Evolutionary conservation across 441 rosid genomes (phyloP), one percentile per base, ranked within the genome.

Genomic region (Adansonia madagascariensis): DNA sequence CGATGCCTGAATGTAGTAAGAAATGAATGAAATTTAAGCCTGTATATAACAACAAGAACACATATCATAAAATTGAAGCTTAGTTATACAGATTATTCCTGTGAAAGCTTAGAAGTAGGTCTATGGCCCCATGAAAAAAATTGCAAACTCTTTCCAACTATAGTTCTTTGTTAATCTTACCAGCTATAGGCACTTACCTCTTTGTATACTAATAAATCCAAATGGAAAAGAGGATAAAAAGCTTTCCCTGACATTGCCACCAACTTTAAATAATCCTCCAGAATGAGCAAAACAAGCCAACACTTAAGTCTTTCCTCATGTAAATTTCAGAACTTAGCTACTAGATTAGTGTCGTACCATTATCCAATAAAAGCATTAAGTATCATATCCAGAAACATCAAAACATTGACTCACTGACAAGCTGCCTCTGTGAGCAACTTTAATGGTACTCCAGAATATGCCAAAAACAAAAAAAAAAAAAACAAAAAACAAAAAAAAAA

Each of bases 1-100:
- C 81, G 73, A 68, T 74, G 14, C 91, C 93, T 87, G 76, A 62
- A 78, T 50, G 71, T 53, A 79, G 53, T 59, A 41, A 43, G 53
- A 75, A 63, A 68, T 3, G 65, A 0, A 3, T 67, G 44, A 62
- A 71, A 52, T 53, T 74, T 49, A 76, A 59, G 74, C 35, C 39
- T 10, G 49, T 15, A 71, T 1, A 52, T 35, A 80, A 53, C 44
- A 10, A 75, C 74, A 61, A 8, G 53, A 52, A 71, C 20, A 50
- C 11, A 27, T 43, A 66, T 22, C 5, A 69, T 66, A 20, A 27
- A 77, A 4, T 14, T 59, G 3, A 22, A 74, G 22, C 31, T 20
- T 9, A 53, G 53, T 31, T n/a, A 44, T 24, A 59, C 22, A 11
- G 65, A 65, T 18, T 66, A 67, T 79, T 75, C 80, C 22, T 27